Evolutionary conservation across 495 filamentous ascomycete genomes (phyloP).

Genomic region (Polyplosphaeria fusca): DNA sequence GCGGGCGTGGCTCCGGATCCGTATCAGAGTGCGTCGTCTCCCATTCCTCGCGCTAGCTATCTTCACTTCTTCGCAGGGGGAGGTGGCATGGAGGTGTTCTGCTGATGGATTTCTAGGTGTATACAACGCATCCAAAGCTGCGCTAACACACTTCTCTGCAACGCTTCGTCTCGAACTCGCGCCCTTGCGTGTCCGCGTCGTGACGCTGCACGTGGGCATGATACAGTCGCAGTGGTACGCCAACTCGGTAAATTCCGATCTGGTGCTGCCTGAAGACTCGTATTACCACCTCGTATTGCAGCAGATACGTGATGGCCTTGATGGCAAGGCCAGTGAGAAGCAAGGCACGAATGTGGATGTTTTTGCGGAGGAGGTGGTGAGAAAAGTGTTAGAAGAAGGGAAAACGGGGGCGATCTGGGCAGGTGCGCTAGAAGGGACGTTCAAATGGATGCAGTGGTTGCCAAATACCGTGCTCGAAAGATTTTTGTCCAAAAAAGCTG

Average conservation of each 20-base stretch:
- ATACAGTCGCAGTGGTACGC: constrained; percentile 19
- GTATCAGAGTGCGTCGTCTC: neutral
- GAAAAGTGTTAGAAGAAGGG: neutral
- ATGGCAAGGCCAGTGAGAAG: neutral
- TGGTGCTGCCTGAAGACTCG: neutral
- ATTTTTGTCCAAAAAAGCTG: neutral
- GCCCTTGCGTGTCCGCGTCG: constrained; percentile 49
- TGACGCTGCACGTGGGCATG: constrained; percentile 43
- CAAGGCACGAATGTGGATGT: neutral
- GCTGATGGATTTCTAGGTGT: constrained; percentile 5
- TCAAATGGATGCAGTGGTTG: neutral
- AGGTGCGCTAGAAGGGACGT: neutral
- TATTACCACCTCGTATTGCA: neutral
- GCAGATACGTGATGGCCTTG: neutral
- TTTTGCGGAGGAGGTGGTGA: constrained; percentile 12
- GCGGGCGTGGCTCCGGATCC: constrained; percentile 30
- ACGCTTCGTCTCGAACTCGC: constrained; percentile 53
- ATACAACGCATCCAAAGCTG: constrained; percentile 56
- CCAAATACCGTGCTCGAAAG: neutral
- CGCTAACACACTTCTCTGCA: constrained; percentile 45
- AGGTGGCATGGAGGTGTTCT: too few relatives aligned
- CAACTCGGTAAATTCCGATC: constrained; percentile 35
- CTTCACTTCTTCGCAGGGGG: too few relatives aligned
- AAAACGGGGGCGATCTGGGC: neutral
- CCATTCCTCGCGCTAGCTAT: neutral